Conservation (phyloP, 768 basidiomycete species). For the Nevesoporus exiguus region DNA sequence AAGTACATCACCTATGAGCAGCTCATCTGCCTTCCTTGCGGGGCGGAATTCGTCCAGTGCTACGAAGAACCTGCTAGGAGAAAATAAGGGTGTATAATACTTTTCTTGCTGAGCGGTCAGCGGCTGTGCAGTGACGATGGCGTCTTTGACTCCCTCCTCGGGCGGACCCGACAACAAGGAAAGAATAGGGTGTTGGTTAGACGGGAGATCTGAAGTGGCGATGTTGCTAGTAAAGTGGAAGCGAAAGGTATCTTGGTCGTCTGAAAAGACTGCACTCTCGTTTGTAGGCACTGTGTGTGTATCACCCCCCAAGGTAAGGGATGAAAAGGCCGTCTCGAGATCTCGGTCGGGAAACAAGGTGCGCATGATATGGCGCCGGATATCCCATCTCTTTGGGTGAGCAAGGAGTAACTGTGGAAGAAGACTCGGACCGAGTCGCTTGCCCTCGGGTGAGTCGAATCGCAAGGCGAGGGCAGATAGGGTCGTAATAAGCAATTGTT, state of each 20-base stretch:
- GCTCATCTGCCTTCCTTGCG: constrained; percentile 25
- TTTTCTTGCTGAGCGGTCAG: constrained; percentile 42
- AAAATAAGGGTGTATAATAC: constrained; percentile 64
- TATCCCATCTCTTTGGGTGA: constrained; percentile 23
- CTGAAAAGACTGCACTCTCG: constrained; percentile 43
- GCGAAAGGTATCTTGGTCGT: constrained; percentile 67
- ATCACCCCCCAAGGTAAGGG: constrained; percentile 44
- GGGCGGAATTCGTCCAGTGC: constrained; percentile 38
- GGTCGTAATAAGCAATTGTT: constrained; percentile 20
- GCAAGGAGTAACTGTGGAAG: constrained; percentile 31
- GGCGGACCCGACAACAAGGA: constrained; percentile 27
- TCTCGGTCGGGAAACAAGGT: constrained; percentile 19
- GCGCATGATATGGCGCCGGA: constrained; percentile 14
- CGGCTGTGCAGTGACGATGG: constrained; percentile 51
- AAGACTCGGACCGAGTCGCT: neutral
- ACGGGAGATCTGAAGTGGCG: constrained; percentile 26
- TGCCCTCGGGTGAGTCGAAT: constrained; percentile 1
- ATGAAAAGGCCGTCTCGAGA: constrained; percentile 42
- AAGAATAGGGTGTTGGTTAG: constrained; percentile 12
- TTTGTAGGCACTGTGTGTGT: constrained; percentile 28
- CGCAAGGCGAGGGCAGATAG: constrained; percentile 28
- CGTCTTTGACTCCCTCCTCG: constrained; percentile 45
- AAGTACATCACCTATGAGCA: constrained; percentile 73
- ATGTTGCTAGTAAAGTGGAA: constrained; percentile 43
- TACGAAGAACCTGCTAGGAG: constrained; percentile 56